A percentile compares a stretch with the other conserved stretches of the same genome.
Evolutionary conservation across 805 yeast species (phyloP).

Genomic region (Debaryomyces castellii): DNA sequence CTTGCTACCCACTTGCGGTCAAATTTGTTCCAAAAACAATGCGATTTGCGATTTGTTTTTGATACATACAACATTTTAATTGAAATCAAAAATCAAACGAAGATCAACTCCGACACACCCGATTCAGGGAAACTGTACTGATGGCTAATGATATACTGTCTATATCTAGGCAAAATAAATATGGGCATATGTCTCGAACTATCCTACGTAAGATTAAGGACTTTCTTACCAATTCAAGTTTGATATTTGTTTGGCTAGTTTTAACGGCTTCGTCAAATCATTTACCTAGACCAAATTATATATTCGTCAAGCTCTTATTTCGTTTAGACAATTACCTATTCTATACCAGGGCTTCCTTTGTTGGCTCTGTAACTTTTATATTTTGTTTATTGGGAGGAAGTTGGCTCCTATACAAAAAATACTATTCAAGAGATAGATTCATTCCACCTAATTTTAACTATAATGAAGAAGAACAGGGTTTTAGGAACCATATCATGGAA

Average conservation of each 20-base stretch:
- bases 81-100: neutral
- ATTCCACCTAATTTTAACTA: neutral
- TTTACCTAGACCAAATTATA: constrained; percentile 49
- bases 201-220: neutral
- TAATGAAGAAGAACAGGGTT: constrained; percentile 1
- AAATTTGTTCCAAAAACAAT: neutral
- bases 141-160: neutral
- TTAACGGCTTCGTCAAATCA: constrained; percentile 6
- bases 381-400: constrained; percentile 19
- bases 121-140: neutral
- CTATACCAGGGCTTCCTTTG: constrained; percentile 10
- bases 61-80: neutral
- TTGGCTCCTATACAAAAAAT: constrained; percentile 15
- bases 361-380: constrained; percentile 10
- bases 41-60: neutral
- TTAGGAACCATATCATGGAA: neutral
- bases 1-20: neutral
- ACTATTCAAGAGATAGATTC: neutral
- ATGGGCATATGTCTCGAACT: neutral
- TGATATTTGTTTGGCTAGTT: constrained; percentile 6
- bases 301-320: constrained; percentile 49
- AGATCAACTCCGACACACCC: neutral
- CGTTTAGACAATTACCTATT: constrained; percentile 43
- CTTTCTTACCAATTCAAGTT: neutral
- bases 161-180: neutral